These are phyloP conservation scores for Solanum hybrid DNA, from an alignment of 305 asterid genomes.

Conservation along the genomic window DNA sequence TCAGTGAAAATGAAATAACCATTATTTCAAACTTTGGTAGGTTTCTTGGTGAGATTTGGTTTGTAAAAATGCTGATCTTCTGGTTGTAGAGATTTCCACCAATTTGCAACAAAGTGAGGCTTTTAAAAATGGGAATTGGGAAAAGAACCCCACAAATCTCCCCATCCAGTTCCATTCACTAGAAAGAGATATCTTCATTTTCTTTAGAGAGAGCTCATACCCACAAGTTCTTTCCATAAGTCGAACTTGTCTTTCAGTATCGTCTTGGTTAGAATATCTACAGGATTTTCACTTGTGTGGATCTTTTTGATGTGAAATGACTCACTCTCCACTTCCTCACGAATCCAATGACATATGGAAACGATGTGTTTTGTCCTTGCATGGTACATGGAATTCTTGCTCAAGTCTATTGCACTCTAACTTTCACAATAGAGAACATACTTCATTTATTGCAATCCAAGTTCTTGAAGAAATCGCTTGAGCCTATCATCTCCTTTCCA, in stretches of 20 bases:
- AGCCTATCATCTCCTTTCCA: neutral
- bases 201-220: neutral
- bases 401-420: neutral
- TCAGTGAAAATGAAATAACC: neutral
- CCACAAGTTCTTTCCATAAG: neutral
- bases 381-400: neutral
- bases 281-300: neutral
- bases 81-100: too few species aligned
- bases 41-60: neutral
- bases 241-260: neutral
- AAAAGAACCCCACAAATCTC: neutral
- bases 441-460: neutral
- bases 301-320: neutral
- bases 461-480: neutral
- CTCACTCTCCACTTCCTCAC: neutral
- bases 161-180: neutral
- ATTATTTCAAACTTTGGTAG: neutral
- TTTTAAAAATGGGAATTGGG: neutral
- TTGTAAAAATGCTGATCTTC: too few species aligned
- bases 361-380: neutral
- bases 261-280: neutral
- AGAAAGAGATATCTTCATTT: neutral
- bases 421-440: neutral
- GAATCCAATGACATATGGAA: neutral
- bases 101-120: neutral